A percentile compares a stretch with the other conserved stretches of the same genome.
These are phyloP conservation scores for Phanerochaete carnosa DNA, from an alignment of 768 basidiomycete species.

Conservation along the genomic window DNA sequence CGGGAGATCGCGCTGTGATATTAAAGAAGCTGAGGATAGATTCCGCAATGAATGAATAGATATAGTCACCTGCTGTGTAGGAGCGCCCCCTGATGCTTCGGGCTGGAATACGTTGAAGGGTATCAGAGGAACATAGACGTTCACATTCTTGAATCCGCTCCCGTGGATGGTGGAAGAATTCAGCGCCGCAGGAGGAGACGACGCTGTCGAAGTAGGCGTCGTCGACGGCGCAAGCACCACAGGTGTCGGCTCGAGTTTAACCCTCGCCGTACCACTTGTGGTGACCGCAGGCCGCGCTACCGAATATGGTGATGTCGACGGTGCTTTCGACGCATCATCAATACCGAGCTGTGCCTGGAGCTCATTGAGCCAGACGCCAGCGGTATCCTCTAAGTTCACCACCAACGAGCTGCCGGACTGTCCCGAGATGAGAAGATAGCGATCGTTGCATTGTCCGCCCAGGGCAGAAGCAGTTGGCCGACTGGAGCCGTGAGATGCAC, in stretches of 20 bases:
- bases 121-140: conserved; percentile 7
- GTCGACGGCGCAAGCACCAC: conserved; percentile 15
- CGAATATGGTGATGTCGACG: conserved; percentile 7
- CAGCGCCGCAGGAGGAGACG: background rate
- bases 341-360: conserved; percentile 36
- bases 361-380: conserved; percentile 58
- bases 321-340: conserved; percentile 18
- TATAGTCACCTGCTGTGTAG: background rate
- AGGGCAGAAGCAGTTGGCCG: conserved; percentile 7
- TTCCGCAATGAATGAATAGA: conserved; percentile 18
- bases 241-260: conserved; percentile 35
- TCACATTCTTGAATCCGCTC: background rate
- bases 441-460: conserved; percentile 32
- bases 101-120: conserved; percentile 11
- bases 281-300: background rate
- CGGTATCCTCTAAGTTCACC: conserved; percentile 54
- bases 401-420: conserved; percentile 45
- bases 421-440: conserved; percentile 36
- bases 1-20: conserved; percentile 14
- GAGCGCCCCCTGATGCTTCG: background rate
- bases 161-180: conserved; percentile 8
- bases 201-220: conserved; percentile 13
- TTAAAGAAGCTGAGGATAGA: background rate
- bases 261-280: conserved; percentile 13
- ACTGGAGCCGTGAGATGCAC: background rate